A percentile compares a stretch with the other conserved stretches of the same genome.
These are phyloP conservation scores for Funneliformis geosporum DNA, from an alignment of 192 early-diverging fungal species.

Conservation along the genomic window DNA sequence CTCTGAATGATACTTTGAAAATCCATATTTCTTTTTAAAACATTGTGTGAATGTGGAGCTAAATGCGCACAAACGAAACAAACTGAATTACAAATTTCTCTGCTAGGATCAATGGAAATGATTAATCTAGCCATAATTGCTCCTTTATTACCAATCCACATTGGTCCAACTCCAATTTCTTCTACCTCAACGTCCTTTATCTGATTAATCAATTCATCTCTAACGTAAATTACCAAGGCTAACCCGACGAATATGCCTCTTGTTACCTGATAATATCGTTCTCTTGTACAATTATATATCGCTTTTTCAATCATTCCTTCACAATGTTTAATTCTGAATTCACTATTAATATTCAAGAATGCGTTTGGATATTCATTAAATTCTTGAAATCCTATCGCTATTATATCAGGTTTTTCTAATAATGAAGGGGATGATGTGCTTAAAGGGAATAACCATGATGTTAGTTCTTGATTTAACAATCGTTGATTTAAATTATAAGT, in stretches of 20 bases:
- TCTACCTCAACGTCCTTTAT: constrained; percentile 35
- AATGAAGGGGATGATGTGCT: constrained; percentile 32
- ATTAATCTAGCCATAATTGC: constrained; percentile 39
- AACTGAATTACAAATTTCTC: neutral
- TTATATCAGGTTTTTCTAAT: constrained; percentile 43
- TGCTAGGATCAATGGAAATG: constrained; percentile 9
- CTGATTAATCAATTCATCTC: constrained; percentile 30
- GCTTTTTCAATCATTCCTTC: constrained; percentile 37
- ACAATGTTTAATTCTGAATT: constrained; percentile 31
- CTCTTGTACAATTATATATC: constrained; percentile 34
- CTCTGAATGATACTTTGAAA: constrained; percentile 28
- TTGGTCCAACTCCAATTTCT: constrained; percentile 38
- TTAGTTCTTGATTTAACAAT: constrained; percentile 40
- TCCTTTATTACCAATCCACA: constrained; percentile 47
- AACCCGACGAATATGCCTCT: constrained; percentile 37
- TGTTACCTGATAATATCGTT: constrained; percentile 39
- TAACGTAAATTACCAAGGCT: constrained; percentile 41
- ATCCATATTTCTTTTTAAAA: constrained; percentile 21
- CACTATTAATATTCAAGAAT: constrained; percentile 36
- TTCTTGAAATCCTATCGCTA: constrained; percentile 49
- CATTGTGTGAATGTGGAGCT: constrained; percentile 33
- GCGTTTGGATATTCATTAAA: constrained; percentile 41
- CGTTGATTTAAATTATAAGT: constrained; percentile 47
- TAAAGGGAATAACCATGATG: constrained; percentile 42
- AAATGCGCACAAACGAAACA: constrained; percentile 38